Base-by-base conservation (phyloP, 2,329 filamentous ascomycete species). In the Penicillium sp. region DNA sequence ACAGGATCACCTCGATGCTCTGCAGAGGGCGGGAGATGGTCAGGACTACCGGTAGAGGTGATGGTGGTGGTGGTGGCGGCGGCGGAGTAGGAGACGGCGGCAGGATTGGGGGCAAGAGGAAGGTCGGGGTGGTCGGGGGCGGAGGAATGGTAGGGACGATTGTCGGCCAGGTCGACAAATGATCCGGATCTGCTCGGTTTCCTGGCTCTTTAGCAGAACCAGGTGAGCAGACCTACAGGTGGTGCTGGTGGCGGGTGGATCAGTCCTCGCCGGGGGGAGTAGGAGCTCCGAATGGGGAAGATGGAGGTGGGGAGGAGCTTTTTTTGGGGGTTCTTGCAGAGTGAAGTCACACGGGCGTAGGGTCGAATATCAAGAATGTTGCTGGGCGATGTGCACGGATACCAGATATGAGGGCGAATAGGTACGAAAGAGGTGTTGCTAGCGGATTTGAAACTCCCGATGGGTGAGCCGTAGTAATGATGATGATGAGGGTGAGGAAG, bases 111-210 rank as follows among this genome's bases (percentile, higher is more conserved):
- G 77, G 79, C 76, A 68, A 79, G 83, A 82, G 85, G 82, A 75
- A 80, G 82, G 80, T 83, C 78, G 83, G 85, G 84, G 82, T 84
- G 78, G 87, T 88, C 88, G 86, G 89, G 80, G 82, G 83, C 82
- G 86, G 83, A 85, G 84, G 85, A 76, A 76, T 80, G 78, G 75
- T 79, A 81, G 79, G 84, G 81, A 76, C 74, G 81, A 82, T 87
- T 84, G 86, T 89, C 84, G 84, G 89, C 89, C 89, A 91, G 89
- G 84, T 87, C 88, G 87, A 87, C 80, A 78, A 78, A 79, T 52
- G 80, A 53, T 53, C 6, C 26, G 70, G 71, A 72, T 71, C 71
- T 78, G 76, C 76, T 73, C 73, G 74, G 70, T 72, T 68, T 65
- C 73, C 77, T 76, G 76, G 76, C 75, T 78, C 77, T 74, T 69